Base-by-base conservation (phyloP, 2,329 filamentous ascomycete species). In the Parastagonospora avenae region DNA sequence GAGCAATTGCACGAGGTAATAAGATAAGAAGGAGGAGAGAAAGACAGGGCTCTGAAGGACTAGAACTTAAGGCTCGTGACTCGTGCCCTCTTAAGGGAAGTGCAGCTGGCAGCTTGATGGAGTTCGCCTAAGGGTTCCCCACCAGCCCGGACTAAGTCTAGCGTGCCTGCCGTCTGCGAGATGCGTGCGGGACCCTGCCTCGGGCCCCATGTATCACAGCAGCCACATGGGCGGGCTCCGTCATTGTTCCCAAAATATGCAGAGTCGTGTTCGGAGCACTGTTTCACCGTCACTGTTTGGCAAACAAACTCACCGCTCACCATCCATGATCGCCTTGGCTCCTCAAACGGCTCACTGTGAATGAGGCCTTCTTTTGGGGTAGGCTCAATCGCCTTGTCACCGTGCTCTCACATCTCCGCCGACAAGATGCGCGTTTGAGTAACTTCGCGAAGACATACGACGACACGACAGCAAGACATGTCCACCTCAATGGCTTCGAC, bases 41-140 rank as follows among this genome's bases (percentile, higher is more conserved):
- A 58, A 52, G 47, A 50, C 48, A 56, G 46, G 53, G 51, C 42
- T 46, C 38, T 54, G 50, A 48, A 48, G 48, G 52, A 53, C 48
- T 62, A 43, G 36, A 50, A 52, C 53, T 54, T 59, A 55, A 64
- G 63, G 60, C 69, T 70, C 64, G 65, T 71, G 67, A 67, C 64
- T 27, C 44, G 44, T 46, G 36, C 44, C 44, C 44, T 11, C 62
- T 59, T 62, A 67, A 66, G 69, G 63, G 66, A 66, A 46, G 59
- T 69, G 66, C 66, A 64, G 48, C 60, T 69, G 64, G 67, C 19
- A 24, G 62, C 58, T 54, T 36, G 33, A 24, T 35, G 39, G 46
- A 42, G 38, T 16, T 42, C 46, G 39, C 40, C 46, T 38, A 48
- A 40, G n/a, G 12, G 19, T 46, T 14, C 24, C 59, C 55, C 55